Base-by-base conservation (phyloP, 2,329 filamentous ascomycete species). In the Pyricularia pennisetigena region DNA sequence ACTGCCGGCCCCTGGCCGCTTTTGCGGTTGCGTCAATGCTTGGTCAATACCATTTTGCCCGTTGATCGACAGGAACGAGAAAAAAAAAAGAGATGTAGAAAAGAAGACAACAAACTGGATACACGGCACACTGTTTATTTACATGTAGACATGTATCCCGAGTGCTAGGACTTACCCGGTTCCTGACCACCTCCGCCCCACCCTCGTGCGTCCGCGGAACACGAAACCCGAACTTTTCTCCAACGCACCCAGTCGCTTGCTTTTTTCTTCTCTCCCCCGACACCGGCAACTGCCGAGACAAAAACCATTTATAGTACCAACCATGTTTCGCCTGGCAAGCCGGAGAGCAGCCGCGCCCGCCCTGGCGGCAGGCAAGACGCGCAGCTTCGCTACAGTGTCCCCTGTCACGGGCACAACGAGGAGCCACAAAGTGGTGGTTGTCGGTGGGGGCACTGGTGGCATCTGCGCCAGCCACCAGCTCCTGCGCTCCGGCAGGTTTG, bases 391-490 rank as follows among this genome's bases (percentile, higher is more conserved):
- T 9, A 67, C 66, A 20, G 59, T 29, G 23, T 28, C 59, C 14
- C 66, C 66, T 8, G 66, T 67, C n/a, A 32, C 66, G 10, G 16
- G 57, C 20, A 32, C 66, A 14, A 29, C 77, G 32, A 78, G 77
- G 67, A 81, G 79, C 71, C 89, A 91, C 80, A 88, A 84, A 73
- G 81, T 91, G 20, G 86, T 91, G 14, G 83, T 92, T 2, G 80
- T 92, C 30, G 89, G 89, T 66, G 88, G 85, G 67, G 90, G 90
- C 35, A 81, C 85, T 14, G 90, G 88, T 54, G 90, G 90, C 65
- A 77, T 91, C 20, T 78, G 85, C 1, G 84, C 90, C 73, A 87
- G 86, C 72, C 88, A 91, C 73, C 89, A 92, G 78, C 83, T 92
- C 3, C 82, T 90, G 3, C 82, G 82, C 1, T 80, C 81, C 0